Evolutionary conservation across 208 protist species (phyloP), one percentile per base, ranked within the genome.

Genomic region (Trypanosoma brucei): DNA sequence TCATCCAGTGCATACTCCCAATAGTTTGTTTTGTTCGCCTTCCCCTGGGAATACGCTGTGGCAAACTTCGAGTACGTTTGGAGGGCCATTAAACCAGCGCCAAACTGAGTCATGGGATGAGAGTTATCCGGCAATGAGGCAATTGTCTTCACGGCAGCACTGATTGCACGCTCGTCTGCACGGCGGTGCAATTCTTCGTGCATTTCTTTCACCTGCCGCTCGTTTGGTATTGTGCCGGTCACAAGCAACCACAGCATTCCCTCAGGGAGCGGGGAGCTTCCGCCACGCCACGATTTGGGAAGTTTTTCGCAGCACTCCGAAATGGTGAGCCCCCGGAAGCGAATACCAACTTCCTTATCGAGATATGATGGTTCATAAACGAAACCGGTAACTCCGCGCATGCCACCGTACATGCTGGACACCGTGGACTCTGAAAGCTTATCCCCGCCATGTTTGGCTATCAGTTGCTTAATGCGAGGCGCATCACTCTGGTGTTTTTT

Each of bases 331-430:
- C 96, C 96, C 64, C 97, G 92, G 84, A 98, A 99, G 62, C 94
- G 87, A 78, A 99, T 99, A 78, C 98, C 98, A 69, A 97, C 89
- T 35, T 94, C 64, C 49, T 96, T 33, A 65, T 99, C 97, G 2
- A 99, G 88, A 31, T 98, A 83, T 13, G 97, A 98, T 3, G 96
- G 97, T 86, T 99, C 97, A 70, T 95, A 97, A 31, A 98, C 86
- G 55, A 98, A 80, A 40, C 86, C 86, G 72, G 94, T 98, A 75
- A 98, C 87, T 58, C 90, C 92, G 46, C 97, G 89, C 94, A 98
- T 98, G 69, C 97, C 97, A 65, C 95, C 88, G 73, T 98, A 98
- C 22, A 85, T 87, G 60, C 86, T 65, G 36, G 84, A 82, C 39
- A 98, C 70, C 37, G 96, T 98, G 35, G 86, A 88, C 14, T 84